Evolutionary conservation across 306 rosid species (phyloP), one percentile per base, ranked within the genome.

Genomic region (Trifolium subterraneum): DNA sequence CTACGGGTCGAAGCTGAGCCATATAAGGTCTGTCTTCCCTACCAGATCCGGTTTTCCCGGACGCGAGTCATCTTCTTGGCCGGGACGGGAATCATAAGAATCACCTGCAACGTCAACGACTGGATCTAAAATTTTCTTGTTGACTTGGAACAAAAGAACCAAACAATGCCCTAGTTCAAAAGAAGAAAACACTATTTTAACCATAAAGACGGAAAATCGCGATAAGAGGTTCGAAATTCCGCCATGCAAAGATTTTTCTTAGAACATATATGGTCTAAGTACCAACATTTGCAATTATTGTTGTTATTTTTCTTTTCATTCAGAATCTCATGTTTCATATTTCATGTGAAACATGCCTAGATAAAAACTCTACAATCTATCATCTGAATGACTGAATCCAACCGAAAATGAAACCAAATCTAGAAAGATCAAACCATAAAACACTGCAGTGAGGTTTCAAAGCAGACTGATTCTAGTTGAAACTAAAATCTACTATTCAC

Each of bases 361-460:
- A 81, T 70, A 59, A 54, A 54, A 72, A 63, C 78, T 64, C 74
- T 77, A 79, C 82, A 80, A 61, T 80, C 66, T 71, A 83, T 80
- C 64, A 82, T 55, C 56, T 62, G 56, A 29, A 29, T 29, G 33
- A 29, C 1, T 29, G 33, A 70, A 68, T 70, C 23, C 78, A 75
- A 80, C 47, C 29, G 66, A 81, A 55, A 35, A 75, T 13, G 64
- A 50, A 70, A 23, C 48, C 79, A 79, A 79, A 79, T 71, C 86
- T 68, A 78, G 42, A 54, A 56, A 33, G 71, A 72, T 58, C 65
- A 63, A 76, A 77, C 71, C 88, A 77, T 25, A 80, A 72, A 66
- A 14, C 70, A 62, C 69, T 61, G 42, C 67, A 31, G 27, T 71
- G 58, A 45, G 16, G 64, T 47, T 78, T 51, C 68, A 81, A 84